phyloP scores from a whole-genome alignment of 2,329 filamentous ascomycete genomes.

The Aspergillus viridinutans region DNA sequence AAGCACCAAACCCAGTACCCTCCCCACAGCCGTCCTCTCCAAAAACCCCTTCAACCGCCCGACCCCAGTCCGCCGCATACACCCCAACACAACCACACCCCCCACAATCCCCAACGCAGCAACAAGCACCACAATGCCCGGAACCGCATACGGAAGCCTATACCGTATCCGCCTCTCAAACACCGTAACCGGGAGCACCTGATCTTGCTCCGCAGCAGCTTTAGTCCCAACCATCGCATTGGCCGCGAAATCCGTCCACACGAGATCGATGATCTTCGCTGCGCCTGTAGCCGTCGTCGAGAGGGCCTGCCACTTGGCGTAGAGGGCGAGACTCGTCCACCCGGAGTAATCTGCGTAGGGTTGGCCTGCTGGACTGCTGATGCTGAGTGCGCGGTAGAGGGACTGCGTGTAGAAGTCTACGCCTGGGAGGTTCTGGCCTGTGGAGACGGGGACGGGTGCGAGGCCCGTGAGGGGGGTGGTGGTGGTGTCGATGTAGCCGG shows the following conservation, averaged over 20 bases:
- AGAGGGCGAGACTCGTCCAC: constrained; percentile 38
- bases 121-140: constrained; percentile 21
- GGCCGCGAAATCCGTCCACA: constrained; percentile 45
- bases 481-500: constrained; percentile 16
- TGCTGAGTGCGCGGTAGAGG: constrained; percentile 18
- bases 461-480: background rate
- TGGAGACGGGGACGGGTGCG: constrained; percentile 9
- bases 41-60: background rate
- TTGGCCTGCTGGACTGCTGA: background rate
- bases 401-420: constrained; percentile 28
- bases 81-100: background rate
- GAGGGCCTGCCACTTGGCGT: constrained; percentile 38
- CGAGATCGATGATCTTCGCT: constrained; percentile 39
- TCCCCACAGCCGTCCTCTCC: background rate
- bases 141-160: constrained; percentile 30
- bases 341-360: constrained; percentile 33
- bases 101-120: background rate
- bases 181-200: constrained; percentile 17
- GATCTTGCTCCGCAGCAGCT: background rate
- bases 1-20: background rate
- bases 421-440: constrained; percentile 30
- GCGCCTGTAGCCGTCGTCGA: constrained; percentile 22
- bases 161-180: constrained; percentile 30
- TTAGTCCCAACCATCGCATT: constrained; percentile 43
- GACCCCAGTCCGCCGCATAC: background rate